Evolutionary conservation across 257 asterid genomes (phyloP).

Genomic region (Handroanthus guayacan): DNA sequence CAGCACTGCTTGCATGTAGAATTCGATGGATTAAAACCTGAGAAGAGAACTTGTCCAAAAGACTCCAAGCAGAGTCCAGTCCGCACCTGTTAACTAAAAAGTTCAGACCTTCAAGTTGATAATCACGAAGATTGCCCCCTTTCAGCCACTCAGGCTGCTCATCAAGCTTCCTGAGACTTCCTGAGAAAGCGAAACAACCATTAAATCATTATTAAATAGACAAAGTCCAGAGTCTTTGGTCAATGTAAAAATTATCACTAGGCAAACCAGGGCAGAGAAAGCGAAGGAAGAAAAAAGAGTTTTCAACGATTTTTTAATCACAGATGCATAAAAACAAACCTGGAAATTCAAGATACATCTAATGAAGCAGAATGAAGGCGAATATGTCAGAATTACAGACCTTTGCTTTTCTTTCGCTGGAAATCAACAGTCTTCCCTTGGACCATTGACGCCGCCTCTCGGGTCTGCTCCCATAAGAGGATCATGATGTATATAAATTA

Average conservation of each 20-base stretch:
- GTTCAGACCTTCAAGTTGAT: constrained; percentile 99
- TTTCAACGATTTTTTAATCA: background rate
- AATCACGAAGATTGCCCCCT: constrained; percentile 99
- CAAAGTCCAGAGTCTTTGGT: background rate
- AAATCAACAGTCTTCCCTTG: constrained; percentile 95
- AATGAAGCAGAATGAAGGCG: constrained; percentile 6
- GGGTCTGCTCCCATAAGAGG: constrained; percentile 62
- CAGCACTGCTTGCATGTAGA: constrained; percentile 43
- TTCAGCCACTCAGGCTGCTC: constrained; percentile 98
- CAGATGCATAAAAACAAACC: constrained; percentile 16
- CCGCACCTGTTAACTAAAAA: constrained; percentile 96
- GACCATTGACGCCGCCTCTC: constrained; percentile 85
- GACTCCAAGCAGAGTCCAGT: constrained; percentile 38
- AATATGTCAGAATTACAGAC: constrained; percentile 42
- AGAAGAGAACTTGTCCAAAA: constrained; percentile 19
- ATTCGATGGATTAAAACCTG: constrained; percentile 30
- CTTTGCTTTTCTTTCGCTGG: constrained; percentile 97
- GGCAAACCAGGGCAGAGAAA: constrained; percentile 18
- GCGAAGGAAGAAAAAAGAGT: constrained; percentile 6
- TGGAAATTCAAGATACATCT: constrained; percentile 9
- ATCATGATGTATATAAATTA: constrained; percentile 16
- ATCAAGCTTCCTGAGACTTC: constrained; percentile 96
- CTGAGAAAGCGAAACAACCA: constrained; percentile 48
- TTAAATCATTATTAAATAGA: constrained; percentile 1
- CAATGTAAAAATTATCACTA: constrained; percentile 2